Base-by-base conservation (phyloP, 129 eudicot species). In the Sambucus nigra region DNA sequence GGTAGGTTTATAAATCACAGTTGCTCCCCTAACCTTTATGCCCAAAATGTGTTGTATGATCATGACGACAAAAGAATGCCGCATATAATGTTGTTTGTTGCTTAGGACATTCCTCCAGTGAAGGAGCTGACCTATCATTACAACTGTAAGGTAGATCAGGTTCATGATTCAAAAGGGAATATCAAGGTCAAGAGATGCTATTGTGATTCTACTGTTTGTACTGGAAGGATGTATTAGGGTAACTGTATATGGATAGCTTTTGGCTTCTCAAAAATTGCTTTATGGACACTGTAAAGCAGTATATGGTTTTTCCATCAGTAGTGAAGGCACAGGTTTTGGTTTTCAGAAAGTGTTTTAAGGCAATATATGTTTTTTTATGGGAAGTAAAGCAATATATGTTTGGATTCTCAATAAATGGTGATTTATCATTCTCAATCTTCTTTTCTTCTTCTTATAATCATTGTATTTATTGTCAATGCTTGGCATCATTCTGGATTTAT, bases 1-100 rank as follows among this genome's bases (percentile, higher is more conserved):
- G 99, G 95, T 39, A 69, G 99, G 64, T 91, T 91, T 46, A 73
- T 91, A 13, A 91, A 91, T 47, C 99, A 91, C 51, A 91, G 99
- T 51, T 91, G 99, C 53, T 66, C 84, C 5, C 99, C 99, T 4
- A 91, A 91, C 50, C 80, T 91, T 13, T 86, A 86, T 24, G 99
- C 99, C 0, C 99, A 91, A 16, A 79, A 86, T 63, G 95, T 91
- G 8, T 65, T 86, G 8, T 85, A 76, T 57, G 99, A 91, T 68
- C 78, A 91, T 17, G 94, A 76, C 16, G 89, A 91, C 51, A 72
- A 61, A 40, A 75, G 70, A 21, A 79, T 91, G 80, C 99, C 95
- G 0, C 99, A 91, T 63, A 81, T 91, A 27, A 91, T 91, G 99
- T 71, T 91, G 6, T 91, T 91, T 66, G 99, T 95, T 7, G 85